A percentile compares a stretch with the other conserved stretches of the same genome.
Conservation (phyloP, 805 yeast species). For the Wickerhamiella australiensis region DNA sequence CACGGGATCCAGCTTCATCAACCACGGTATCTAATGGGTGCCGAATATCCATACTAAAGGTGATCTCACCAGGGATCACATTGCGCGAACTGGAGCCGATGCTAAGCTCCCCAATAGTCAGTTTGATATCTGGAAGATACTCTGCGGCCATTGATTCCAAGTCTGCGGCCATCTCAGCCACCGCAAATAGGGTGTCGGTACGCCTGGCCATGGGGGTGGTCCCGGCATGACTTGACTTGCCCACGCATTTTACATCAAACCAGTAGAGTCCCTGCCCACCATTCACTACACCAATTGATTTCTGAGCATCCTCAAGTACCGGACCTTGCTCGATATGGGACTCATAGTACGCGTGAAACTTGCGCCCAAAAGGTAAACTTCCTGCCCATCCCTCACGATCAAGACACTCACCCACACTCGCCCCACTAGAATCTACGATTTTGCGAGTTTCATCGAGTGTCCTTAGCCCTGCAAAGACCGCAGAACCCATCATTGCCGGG, state of each 20-base stretch:
- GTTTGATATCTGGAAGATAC: slow-evolving; percentile 36
- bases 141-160: slow-evolving; percentile 45
- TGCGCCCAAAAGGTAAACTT: slow-evolving; percentile 35
- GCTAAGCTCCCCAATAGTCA: slow-evolving; percentile 46
- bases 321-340: slow-evolving; percentile 73
- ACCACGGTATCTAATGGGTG: slow-evolving; percentile 25
- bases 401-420: slow-evolving; percentile 41
- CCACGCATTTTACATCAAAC: slow-evolving; percentile 45
- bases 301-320: slow-evolving; percentile 42
- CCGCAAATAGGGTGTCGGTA: slow-evolving; percentile 48
- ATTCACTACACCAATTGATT: slow-evolving; percentile 50
- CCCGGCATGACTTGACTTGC: slow-evolving; percentile 63
- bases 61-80: slow-evolving; percentile 52
- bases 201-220: slow-evolving; percentile 55
- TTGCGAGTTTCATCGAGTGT: slow-evolving; percentile 34
- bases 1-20: neutral
- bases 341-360: slow-evolving; percentile 56
- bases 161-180: slow-evolving; percentile 43
- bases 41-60: slow-evolving; percentile 50
- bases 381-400: slow-evolving; percentile 55
- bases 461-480: slow-evolving; percentile 51
- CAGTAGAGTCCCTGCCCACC: slow-evolving; percentile 59
- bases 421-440: slow-evolving; percentile 35
- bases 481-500: slow-evolving; percentile 51
- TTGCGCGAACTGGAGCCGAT: slow-evolving; percentile 51